These are phyloP conservation scores for Trichosanthes truncata DNA, from an alignment of 306 rosid species.

Conservation along the genomic window DNA sequence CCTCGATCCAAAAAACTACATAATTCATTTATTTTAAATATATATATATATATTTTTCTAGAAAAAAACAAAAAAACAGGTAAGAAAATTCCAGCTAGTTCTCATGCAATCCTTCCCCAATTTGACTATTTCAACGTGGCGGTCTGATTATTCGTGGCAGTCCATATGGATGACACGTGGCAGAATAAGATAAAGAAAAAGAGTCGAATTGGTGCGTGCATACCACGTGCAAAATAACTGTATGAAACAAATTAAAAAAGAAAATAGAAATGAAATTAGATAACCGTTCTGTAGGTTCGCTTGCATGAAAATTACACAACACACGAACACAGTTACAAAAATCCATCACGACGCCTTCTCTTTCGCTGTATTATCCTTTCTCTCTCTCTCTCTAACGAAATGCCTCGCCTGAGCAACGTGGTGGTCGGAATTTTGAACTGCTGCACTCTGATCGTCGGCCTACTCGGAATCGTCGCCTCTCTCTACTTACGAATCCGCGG, in stretches of 20 bases:
- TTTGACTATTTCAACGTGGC: background rate
- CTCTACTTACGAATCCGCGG: slow-evolving; percentile 32
- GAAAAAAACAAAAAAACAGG: no score
- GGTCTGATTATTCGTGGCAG: background rate
- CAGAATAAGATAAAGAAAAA: background rate
- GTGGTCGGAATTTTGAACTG: slow-evolving; percentile 45
- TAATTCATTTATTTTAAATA: no score
- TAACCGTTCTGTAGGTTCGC: background rate
- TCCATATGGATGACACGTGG: background rate
- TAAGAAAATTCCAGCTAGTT: background rate
- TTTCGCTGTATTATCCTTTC: background rate
- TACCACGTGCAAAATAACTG: slow-evolving; percentile 2
- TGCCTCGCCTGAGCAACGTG: slow-evolving; percentile 57
- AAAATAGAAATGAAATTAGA: background rate
- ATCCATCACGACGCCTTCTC: background rate
- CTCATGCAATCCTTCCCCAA: background rate
- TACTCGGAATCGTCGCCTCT: slow-evolving; percentile 30
- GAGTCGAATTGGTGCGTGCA: background rate
- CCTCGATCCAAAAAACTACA: no score
- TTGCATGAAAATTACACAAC: background rate
- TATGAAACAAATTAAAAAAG: background rate
- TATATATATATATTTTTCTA: no score
- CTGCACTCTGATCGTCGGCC: slow-evolving; percentile 35
- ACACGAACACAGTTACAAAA: background rate
- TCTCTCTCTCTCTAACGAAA: background rate